Base-by-base conservation (phyloP, 306 rosid species). In the Pterocarpus macrocarpus region DNA sequence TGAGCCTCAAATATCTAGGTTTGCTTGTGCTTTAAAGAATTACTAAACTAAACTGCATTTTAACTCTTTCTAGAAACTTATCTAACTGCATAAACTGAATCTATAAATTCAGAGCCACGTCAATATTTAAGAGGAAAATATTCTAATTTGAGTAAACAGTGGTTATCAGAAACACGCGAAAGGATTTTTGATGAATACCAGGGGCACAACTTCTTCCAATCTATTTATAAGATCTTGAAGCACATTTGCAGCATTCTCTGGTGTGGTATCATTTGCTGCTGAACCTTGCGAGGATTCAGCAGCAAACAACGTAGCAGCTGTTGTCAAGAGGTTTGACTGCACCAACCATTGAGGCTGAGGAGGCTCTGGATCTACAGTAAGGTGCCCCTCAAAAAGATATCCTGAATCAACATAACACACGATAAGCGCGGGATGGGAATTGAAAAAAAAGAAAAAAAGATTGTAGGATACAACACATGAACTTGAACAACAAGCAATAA, bases 361-460 rank as follows among this genome's bases (percentile, higher is more conserved):
- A 9, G 98, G 98, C 86, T 95, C 99, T 3, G 79, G 91, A 92
- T 92, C 99, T 74, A 93, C 91, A 0, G 99, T 95, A 63, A 93
- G 92, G 85, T 93, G 97, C 38, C 98, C 98, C 92, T 95, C 99
- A 86, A 95, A 95, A 45, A 95, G 92, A 85, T 90, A 95, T 39
- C 98, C 98, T 93, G 75, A 85, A 85, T 67, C 81, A 64, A 44
- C 71, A 75, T 1, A 55, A 64, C 41, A 58, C 43, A 10, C 0
- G 2, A 28, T 63, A 17, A 74, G 47, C 15, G 41, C 3, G 9
- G 12, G 2, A 30, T 63, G 22, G 58, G 8, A 32, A 14, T 22
- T 22, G 28, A 22, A 22, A 22, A 22, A 22, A 22, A 22, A 22
- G 28, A 1, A 22, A 22, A 49, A 49, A 30, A 22, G 22, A 41